Evolutionary conservation across 192 early-diverging fungal genomes (phyloP), one percentile per base, ranked within the genome.

Genomic region (Entomortierella chlamydospora): DNA sequence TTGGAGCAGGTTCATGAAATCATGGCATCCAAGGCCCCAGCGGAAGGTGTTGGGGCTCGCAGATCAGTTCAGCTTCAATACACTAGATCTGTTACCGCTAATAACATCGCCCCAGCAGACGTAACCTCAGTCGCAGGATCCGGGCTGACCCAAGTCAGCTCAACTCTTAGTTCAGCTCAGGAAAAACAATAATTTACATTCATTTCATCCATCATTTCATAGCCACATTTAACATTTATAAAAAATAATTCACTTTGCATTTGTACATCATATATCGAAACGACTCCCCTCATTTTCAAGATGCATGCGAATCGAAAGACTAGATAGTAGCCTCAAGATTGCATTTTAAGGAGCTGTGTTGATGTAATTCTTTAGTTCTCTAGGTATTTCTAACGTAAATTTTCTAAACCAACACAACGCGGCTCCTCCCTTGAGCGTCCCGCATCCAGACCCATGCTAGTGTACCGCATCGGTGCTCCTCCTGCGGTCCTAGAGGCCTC

Each of bases 1-100:
- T 20, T 43, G n/a, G 83, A 82, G 3, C 49, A 84, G 34, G 81
- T 84, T 11, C 83, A 81, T 54, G 57, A 15, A 33, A 39, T 84
- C 10, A 64, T 84, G 59, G 54, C 49, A 20, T 6, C 18, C 13
- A 59, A 71, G 18, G 33, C 41, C 9, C n/a, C 31, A 6, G 55
- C 4, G 6, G 37, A 43, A 12, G 26, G 12, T 4, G 18, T 11
- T 9, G 4, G 20, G 20, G 56, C 31, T 9, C 56, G 56, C 56
- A 34, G 2, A 20, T 57, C 56, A 30, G 4, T 10, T 20, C 56
- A 57, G 33, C 29, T 57, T 37, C 56, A 57, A 30, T 57, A 57
- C 20, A 57, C 56, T 18, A 30, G 56, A 30, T n/a, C 56, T 9
- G 33, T 31, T 4, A 9, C 12, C 15, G 47, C 6, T 30, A 34